Base-by-base conservation (phyloP, 2,329 filamentous ascomycete genomes). In the Paecilomyces sp. region DNA sequence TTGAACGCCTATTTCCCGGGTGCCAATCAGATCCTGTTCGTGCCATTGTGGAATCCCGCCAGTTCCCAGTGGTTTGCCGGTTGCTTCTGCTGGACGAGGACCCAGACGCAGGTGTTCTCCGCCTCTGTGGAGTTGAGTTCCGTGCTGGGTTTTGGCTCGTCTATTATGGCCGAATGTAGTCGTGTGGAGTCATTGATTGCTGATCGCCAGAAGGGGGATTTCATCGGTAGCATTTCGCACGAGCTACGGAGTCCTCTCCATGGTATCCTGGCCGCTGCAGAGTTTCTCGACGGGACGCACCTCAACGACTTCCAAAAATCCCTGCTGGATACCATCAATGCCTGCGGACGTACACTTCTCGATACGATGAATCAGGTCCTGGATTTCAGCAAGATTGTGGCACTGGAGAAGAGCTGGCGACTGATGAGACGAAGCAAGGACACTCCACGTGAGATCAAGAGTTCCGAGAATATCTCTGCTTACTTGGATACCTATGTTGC, bases 361-460 rank as follows among this genome's bases (percentile, higher is more conserved):
- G 76, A 78, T 58, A 78, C 76, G 2, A 76, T 78, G 70, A 76
- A 78, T 54, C 75, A 78, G 60, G 73, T 78, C 0, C 67, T 78
- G 13, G 76, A 78, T 58, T 85, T 80, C 55, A 82, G 81, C 31
- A 85, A 85, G 62, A 80, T 86, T 15, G 70, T 74, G 5, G 74
- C 73, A 2, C 59, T 75, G 50, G 73, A 75, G 59, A 66, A 71
- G 52, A 74, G 70, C 1, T 73, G 70, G 70, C 70, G 69, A 22
- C 69, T 70, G n/a, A 54, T 72, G 58, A 74, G 68, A 55, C 66
- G 65, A 18, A 67, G 62, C 36, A 70, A 67, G 25, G 68, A 68
- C 11, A 61, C 67, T 2, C 56, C 63, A 7, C 65, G 68, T 2
- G 72, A 73, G 4, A 58, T 68, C 18, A 70, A 66, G 58, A 64